These are phyloP conservation scores for Fusarium concolor DNA, from an alignment of 2,329 filamentous ascomycete species.

Conservation along the genomic window DNA sequence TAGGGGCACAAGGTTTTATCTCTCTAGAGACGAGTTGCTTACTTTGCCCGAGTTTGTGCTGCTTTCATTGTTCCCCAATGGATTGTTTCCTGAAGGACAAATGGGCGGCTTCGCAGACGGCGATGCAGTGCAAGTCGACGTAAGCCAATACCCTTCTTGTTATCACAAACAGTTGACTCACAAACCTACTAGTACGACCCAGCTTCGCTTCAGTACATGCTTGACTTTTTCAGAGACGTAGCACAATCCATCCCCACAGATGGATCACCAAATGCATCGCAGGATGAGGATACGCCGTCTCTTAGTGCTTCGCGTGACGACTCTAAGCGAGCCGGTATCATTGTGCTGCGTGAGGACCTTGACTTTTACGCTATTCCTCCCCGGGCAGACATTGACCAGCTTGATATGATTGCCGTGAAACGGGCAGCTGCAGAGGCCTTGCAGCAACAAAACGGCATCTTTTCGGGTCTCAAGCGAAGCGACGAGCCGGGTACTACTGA, in stretches of 20 bases:
- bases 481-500: constrained; percentile 97
- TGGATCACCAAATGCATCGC: constrained; percentile 72
- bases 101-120: constrained; percentile 93
- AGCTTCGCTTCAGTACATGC: constrained; percentile 96
- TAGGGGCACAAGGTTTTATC: constrained; percentile 91
- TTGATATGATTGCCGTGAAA: constrained; percentile 97
- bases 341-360: constrained; percentile 93
- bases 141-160: constrained; percentile 63
- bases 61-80: constrained; percentile 97
- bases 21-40: constrained; percentile 93
- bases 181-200: constrained; percentile 83
- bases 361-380: constrained; percentile 98
- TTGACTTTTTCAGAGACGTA: constrained; percentile 96
- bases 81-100: constrained; percentile 96
- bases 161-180: constrained; percentile 13
- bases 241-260: constrained; percentile 93
- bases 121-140: constrained; percentile 96
- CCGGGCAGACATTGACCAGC: constrained; percentile 81
- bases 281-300: constrained; percentile 71
- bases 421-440: constrained; percentile 89
- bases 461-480: constrained; percentile 92
- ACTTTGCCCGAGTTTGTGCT: constrained; percentile 98
- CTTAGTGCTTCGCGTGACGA: constrained; percentile 80
- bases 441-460: constrained; percentile 91
- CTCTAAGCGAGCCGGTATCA: constrained; percentile 94